These are phyloP conservation scores for Suhomyces sp. DNA, from an alignment of 805 yeast genomes.

Conservation along the genomic window DNA sequence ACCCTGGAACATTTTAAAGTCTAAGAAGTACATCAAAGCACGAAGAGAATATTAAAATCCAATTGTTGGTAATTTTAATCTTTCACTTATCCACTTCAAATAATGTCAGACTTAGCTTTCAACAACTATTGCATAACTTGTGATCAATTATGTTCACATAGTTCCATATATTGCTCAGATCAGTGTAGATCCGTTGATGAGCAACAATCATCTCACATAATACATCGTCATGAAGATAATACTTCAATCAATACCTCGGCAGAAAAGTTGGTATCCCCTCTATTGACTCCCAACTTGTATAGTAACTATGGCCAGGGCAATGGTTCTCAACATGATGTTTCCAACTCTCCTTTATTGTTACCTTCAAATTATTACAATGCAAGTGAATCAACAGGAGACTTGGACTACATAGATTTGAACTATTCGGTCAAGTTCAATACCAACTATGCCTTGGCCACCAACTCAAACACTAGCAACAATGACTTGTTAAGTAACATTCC, in stretches of 20 bases:
- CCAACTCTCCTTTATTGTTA: conserved; percentile 23
- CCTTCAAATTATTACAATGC: conserved; percentile 11
- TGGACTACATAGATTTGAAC: conserved; percentile 33
- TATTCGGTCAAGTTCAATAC: conserved; percentile 24
- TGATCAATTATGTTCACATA: conserved; percentile 25
- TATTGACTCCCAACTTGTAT: conserved; percentile 36
- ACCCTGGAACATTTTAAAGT: background rate
- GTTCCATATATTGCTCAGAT: conserved; percentile 24
- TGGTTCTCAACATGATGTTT: conserved; percentile 9
- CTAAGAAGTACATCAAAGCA: background rate
- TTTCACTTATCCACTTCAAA: background rate
- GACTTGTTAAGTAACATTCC: conserved; percentile 12
- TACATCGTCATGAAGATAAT: conserved; percentile 8
- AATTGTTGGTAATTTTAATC: background rate
- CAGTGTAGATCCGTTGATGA: conserved; percentile 35
- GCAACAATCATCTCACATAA: conserved; percentile 16
- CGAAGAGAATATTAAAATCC: background rate
- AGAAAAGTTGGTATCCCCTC: conserved; percentile 32
- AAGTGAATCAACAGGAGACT: conserved; percentile 14
- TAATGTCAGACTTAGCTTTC: conserved; percentile 33
- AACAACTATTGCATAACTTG: conserved; percentile 38
- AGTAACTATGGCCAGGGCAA: conserved; percentile 15
- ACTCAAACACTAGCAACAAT: conserved; percentile 7
- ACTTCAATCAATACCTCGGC: background rate
- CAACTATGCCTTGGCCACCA: conserved; percentile 12